Evolutionary conservation across 768 basidiomycete genomes (phyloP), one percentile per base, ranked within the genome.

Genomic region (Hirschioporus abietinus): DNA sequence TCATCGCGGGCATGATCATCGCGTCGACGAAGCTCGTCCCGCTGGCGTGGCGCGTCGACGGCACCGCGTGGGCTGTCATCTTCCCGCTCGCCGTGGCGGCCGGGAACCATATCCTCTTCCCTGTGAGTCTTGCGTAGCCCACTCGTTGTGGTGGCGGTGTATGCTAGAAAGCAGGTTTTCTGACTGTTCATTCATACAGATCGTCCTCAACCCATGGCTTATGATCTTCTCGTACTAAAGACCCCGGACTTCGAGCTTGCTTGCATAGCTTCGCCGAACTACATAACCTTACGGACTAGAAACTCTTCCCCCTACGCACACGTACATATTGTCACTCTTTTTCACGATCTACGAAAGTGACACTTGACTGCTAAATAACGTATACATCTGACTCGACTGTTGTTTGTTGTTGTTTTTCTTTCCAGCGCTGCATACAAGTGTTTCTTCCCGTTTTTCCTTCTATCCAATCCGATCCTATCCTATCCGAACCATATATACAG

Each of bases 191-290:
- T 20, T 20, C n/a, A 20, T 23, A 35, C 68, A 90, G 83, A 89
- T 96, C 65, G 87, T 93, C 23, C 83, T 95, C 58, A 95, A 95
- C 71, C 94, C 92, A 0, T 92, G 90, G 89, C 78, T 94, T 64
- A 92, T 93, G 89, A 90, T 93, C 59, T 94, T 93, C 77, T 88
- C 87, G 0, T 86, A 84, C 67, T 82, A 71, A 75, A 61, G 60
- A 52, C 42, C 42, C 20, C 2, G 20, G 15, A 7, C 35, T 36
- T 7, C n/a, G n/a, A n/a, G n/a, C n/a, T 36, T 7, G 35, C 35
- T 36, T 7, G 15, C 35, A 7, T 52, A 20, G 4, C 42, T 3
- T 52, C 20, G 15, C 1, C 12, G 12, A 1, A 20, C 12, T 15
- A 3, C 30, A 2, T 52, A 5, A 52, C 3, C 42, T 52, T 20